phyloP scores from a whole-genome alignment of 805 yeast species.

The Candida michaelii region DNA sequence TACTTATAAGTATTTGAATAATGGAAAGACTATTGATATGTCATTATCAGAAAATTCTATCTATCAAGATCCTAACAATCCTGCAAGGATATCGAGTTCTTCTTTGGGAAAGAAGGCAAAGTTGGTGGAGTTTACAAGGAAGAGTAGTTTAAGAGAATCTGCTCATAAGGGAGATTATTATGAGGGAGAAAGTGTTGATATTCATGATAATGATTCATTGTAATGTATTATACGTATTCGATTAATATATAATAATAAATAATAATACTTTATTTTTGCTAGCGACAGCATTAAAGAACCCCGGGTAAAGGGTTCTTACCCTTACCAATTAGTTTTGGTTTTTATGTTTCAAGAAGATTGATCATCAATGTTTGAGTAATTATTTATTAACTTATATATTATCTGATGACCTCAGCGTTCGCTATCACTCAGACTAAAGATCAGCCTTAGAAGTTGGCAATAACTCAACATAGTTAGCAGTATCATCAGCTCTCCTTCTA shows the following conservation, averaged over 20 bases:
- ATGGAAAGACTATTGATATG: slow-evolving; percentile 14
- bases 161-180: slow-evolving; percentile 32
- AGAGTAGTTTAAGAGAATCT: slow-evolving; percentile 42
- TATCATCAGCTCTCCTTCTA: slow-evolving; percentile 83
- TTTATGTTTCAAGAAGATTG: too few species aligned
- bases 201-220: slow-evolving; percentile 33
- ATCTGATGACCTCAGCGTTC: too few species aligned
- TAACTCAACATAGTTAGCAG: slow-evolving; percentile 60
- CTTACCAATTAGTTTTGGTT: too few species aligned
- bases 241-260: slow-evolving; percentile 13
- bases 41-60: slow-evolving; percentile 23
- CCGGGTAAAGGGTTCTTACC: too few species aligned
- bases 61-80: slow-evolving; percentile 12
- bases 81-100: slow-evolving; percentile 16
- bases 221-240: slow-evolving; percentile 12
- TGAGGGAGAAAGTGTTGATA: slow-evolving; percentile 35
- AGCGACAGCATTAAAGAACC: too few species aligned
- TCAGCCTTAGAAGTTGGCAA: slow-evolving; percentile 22
- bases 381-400: too few species aligned
- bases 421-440: too few species aligned
- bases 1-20: slow-evolving; percentile 14
- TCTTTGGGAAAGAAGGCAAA: slow-evolving; percentile 35
- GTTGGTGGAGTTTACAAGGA: slow-evolving; percentile 48
- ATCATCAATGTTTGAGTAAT: too few species aligned
- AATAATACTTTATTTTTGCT: too few species aligned